Conservation (phyloP, 2,329 filamentous ascomycete species). For the Neofusicoccum laricinum region DNA sequence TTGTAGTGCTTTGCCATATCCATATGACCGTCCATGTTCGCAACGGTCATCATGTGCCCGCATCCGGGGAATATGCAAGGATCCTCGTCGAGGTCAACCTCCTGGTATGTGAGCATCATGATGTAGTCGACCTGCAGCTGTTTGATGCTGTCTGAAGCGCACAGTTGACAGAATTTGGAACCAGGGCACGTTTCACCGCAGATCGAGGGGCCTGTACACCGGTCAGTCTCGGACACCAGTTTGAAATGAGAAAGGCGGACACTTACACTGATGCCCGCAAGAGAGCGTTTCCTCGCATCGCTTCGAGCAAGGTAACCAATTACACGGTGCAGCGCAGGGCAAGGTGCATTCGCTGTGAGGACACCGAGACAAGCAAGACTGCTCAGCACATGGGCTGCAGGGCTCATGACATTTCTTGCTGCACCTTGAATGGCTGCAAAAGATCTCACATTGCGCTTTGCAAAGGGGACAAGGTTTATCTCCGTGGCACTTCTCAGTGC, state of each 20-base stretch:
- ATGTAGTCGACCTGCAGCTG: constrained; percentile 56
- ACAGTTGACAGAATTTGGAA: constrained; percentile 55
- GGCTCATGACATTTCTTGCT: constrained; percentile 56
- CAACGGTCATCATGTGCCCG: constrained; percentile 60
- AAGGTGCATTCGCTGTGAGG: constrained; percentile 50
- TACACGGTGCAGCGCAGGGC: constrained; percentile 66
- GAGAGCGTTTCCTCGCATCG: constrained; percentile 53
- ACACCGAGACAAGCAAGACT: constrained; percentile 54
- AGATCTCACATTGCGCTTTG: constrained; percentile 50
- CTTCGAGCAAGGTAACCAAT: constrained; percentile 62
- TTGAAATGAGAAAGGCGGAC: not conserved
- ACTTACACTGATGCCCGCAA: constrained; percentile 60
- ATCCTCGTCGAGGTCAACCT: constrained; percentile 57
- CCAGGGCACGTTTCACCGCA: constrained; percentile 64
- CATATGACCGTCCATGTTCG: constrained; percentile 62
- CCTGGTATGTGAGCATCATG: constrained; percentile 51
- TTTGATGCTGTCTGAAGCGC: constrained; percentile 40
- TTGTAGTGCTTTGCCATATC: constrained; percentile 52
- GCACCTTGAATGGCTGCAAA: constrained; percentile 58
- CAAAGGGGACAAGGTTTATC: constrained; percentile 49
- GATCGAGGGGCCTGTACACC: constrained; percentile 47
- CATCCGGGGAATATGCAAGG: constrained; percentile 63
- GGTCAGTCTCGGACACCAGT: not conserved
- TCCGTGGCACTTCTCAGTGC: constrained; percentile 52
- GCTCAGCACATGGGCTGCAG: constrained; percentile 59